phyloP scores from a whole-genome alignment of 371 early-diverging fungal genomes.

The Syncephalastrum racemosum region DNA sequence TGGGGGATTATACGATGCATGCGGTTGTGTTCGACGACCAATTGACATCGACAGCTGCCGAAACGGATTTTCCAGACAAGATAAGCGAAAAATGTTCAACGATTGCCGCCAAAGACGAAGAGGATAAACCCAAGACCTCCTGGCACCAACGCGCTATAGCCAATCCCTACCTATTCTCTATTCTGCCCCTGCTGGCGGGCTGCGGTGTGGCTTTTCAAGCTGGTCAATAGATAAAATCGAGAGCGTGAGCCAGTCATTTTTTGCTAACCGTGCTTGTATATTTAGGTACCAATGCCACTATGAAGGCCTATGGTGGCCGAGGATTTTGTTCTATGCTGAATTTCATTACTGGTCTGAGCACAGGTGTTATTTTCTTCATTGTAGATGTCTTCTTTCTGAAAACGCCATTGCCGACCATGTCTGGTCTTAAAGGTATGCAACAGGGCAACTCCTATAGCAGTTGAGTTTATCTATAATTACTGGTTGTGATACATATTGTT shows the following conservation, averaged over 20 bases:
- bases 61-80: no score
- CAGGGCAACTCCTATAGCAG: no score
- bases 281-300: conserved; percentile 30
- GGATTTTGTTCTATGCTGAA: conserved; percentile 26
- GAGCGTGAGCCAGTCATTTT: not conserved
- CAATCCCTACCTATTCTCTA: no score
- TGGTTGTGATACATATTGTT: not conserved
- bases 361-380: conserved; percentile 28
- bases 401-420: conserved; percentile 20
- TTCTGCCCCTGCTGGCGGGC: conserved; percentile 2
- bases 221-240: conserved; percentile 3
- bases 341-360: conserved; percentile 14
- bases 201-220: conserved; percentile 14
- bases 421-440: conserved; percentile 20
- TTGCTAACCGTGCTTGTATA: not conserved
- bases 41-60: no score
- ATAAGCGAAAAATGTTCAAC: no score
- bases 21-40: no score
- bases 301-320: conserved; percentile 29
- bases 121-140: no score
- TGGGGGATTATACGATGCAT: no score
- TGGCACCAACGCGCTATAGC: no score
- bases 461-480: not conserved
- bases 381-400: conserved; percentile 21
- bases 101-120: no score